Percentiles rank a stretch among this genome's conserved stretches.
Evolutionary conservation across 2,329 filamentous ascomycete genomes (phyloP).

Genomic region (Microsporum canis): DNA sequence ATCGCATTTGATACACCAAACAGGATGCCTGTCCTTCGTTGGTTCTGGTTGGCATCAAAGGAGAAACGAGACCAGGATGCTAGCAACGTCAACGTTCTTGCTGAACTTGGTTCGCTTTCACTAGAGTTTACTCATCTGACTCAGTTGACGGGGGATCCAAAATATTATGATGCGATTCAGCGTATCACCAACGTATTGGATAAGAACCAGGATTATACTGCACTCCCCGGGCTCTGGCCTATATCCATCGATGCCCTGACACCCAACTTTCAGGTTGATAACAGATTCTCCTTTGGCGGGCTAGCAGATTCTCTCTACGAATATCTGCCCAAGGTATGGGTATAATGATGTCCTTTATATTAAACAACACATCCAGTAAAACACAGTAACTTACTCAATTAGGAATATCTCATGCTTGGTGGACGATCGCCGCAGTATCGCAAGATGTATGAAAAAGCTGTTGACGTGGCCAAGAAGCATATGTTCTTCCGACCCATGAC

Average conservation of each 20-base stretch:
- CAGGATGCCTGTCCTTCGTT: slow-evolving; percentile 18
- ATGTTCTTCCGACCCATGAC: slow-evolving; percentile 70
- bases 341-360: not conserved
- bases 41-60: slow-evolving; percentile 18
- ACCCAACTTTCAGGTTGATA: slow-evolving; percentile 18
- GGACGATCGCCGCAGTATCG: slow-evolving; percentile 54
- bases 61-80: slow-evolving; percentile 19
- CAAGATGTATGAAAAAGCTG: slow-evolving; percentile 57
- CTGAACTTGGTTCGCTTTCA: slow-evolving; percentile 31
- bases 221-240: slow-evolving; percentile 33
- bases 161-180: slow-evolving; percentile 30
- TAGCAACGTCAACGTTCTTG: slow-evolving; percentile 18
- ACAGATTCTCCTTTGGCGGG: slow-evolving; percentile 43
- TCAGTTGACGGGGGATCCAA: slow-evolving; percentile 29
- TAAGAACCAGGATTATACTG: slow-evolving; percentile 25
- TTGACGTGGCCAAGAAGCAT: slow-evolving; percentile 57
- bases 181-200: slow-evolving; percentile 27
- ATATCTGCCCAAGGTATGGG: slow-evolving; percentile 51
- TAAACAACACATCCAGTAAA: not conserved
- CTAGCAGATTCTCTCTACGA: slow-evolving; percentile 49
- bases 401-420: slow-evolving; percentile 54
- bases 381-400: not conserved
- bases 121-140: slow-evolving; percentile 34
- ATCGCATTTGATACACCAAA: slow-evolving; percentile 29
- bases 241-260: slow-evolving; percentile 23